A percentile compares a stretch with the other conserved stretches of the same genome.
phyloP scores from a whole-genome alignment of 139 green algal species.

The Asterochloris sp. region DNA sequence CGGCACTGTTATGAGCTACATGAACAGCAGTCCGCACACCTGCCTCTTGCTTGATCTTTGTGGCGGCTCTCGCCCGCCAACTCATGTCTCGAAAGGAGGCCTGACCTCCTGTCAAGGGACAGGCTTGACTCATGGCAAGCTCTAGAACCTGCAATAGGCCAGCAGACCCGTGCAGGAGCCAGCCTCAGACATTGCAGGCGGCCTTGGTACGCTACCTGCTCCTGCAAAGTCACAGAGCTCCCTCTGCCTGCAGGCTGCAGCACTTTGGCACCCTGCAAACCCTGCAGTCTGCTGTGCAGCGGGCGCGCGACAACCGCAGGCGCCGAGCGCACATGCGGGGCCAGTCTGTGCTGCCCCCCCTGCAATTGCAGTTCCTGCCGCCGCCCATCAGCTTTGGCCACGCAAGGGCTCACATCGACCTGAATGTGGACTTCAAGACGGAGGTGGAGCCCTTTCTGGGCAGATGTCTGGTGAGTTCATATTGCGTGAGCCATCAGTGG shows the following conservation, averaged over 20 bases:
- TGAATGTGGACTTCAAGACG: constrained; percentile 61
- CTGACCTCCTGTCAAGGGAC: neutral
- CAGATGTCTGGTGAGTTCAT: constrained; percentile 40
- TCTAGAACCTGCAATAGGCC: neutral
- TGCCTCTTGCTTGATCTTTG: too few relatives aligned
- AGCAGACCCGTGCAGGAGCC: neutral
- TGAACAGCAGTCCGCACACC: too few relatives aligned
- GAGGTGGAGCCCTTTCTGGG: constrained; percentile 68
- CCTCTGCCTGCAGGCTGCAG: neutral
- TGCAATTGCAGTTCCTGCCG: constrained; percentile 9
- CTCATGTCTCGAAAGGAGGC: neutral
- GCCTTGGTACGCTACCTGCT: neutral
- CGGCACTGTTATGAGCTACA: too few relatives aligned
- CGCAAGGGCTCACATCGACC: constrained; percentile 33
- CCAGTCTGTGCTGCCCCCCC: constrained; percentile 23
- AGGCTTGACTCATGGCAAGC: neutral
- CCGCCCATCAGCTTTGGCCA: constrained; percentile 21
- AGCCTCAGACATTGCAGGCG: neutral
- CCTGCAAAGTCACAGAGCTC: neutral
- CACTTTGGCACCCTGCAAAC: neutral
- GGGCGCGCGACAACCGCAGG: neutral
- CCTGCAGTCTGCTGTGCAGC: neutral
- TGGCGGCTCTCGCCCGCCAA: too few relatives aligned
- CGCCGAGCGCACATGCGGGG: neutral
- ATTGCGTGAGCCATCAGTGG: too few relatives aligned